Evolutionary conservation across 1,284 basidiomycete genomes (phyloP).

Genomic region (Cerrena zonata): DNA sequence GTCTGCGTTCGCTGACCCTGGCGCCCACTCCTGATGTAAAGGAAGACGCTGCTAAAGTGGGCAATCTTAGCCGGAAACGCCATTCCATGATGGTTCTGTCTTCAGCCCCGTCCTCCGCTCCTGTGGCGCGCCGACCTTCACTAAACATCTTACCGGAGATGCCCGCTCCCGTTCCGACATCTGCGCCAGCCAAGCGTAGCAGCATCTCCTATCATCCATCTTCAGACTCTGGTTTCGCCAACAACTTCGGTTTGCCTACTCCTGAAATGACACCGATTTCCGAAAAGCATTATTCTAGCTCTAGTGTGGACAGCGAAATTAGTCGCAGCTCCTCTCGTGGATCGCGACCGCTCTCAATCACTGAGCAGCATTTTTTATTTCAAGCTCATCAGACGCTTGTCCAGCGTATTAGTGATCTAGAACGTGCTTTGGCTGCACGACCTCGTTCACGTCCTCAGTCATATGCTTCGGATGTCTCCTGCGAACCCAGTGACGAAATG

Average conservation of each 20-base stretch:
- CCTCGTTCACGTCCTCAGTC: conserved; percentile 51
- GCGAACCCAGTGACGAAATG: conserved; percentile 64
- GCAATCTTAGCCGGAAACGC: conserved; percentile 19
- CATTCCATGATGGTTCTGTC: conserved; percentile 23
- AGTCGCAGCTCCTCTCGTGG: conserved; percentile 17
- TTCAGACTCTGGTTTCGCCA: conserved; percentile 32
- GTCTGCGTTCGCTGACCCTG: conserved; percentile 47
- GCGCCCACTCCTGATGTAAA: conserved; percentile 29
- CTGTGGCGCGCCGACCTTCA: conserved; percentile 21
- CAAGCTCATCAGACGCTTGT: conserved; percentile 75
- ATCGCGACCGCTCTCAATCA: conserved; percentile 49
- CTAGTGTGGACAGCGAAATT: conserved; percentile 27
- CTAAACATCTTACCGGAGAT: conserved; percentile 24
- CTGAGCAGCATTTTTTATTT: conserved; percentile 77
- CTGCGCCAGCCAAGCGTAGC: conserved; percentile 38
- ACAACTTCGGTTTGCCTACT: conserved; percentile 48
- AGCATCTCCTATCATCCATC: conserved; percentile 71
- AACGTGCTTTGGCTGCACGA: conserved; percentile 55
- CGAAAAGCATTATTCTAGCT: conserved; percentile 20
- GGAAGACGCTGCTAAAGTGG: conserved; percentile 8
- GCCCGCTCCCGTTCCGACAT: conserved; percentile 9
- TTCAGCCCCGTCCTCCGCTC: conserved; percentile 19
- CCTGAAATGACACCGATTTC: conserved; percentile 67
- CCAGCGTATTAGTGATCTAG: conserved; percentile 71
- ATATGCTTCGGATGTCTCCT: conserved; percentile 39